A percentile compares a stretch with the other conserved stretches of the same genome.
These are phyloP conservation scores for Marsdenia floribunda DNA, from an alignment of 257 asterid genomes.

Conservation along the genomic window DNA sequence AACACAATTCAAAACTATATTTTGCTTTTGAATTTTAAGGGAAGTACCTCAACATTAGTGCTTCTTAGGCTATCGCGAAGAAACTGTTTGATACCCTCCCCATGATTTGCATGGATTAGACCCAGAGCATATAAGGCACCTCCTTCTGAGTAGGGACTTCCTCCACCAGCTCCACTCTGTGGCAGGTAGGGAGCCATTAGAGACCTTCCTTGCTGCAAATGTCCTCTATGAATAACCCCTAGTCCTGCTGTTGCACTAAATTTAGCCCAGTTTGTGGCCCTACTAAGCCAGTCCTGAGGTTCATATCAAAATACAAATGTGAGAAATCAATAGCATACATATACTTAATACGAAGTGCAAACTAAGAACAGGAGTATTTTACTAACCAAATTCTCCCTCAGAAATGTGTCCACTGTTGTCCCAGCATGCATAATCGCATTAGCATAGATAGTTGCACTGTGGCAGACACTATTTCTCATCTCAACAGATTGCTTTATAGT, in stretches of 20 bases:
- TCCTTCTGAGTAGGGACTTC: constrained; percentile 98
- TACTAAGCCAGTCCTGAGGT: constrained; percentile 90
- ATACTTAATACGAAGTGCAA: not conserved
- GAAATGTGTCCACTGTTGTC: constrained; percentile 94
- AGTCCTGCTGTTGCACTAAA: constrained; percentile 98
- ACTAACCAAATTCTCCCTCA: constrained; percentile 84
- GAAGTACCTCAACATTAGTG: constrained; percentile 81
- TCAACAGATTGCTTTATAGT: constrained; percentile 96
- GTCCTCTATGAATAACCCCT: constrained; percentile 96
- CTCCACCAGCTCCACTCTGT: constrained; percentile 89
- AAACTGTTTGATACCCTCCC: constrained; percentile 92
- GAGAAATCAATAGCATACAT: not conserved
- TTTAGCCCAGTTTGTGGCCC: constrained; percentile 98
- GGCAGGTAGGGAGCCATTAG: constrained; percentile 99
- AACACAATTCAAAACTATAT: not conserved
- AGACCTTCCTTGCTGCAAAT: constrained; percentile 91
- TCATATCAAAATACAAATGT: not conserved
- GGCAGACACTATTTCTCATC: constrained; percentile 92
- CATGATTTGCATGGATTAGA: constrained; percentile 96
- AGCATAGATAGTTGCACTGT: constrained; percentile 92
- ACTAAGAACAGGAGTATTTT: not conserved
- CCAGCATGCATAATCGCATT: constrained; percentile 99
- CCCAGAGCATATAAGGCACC: constrained; percentile 97
- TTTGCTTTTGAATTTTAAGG: not conserved
- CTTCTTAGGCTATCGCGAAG: constrained; percentile 86